Conservation (phyloP, 1,139 yeast species). For the Saccharomyces hybrid region DNA sequence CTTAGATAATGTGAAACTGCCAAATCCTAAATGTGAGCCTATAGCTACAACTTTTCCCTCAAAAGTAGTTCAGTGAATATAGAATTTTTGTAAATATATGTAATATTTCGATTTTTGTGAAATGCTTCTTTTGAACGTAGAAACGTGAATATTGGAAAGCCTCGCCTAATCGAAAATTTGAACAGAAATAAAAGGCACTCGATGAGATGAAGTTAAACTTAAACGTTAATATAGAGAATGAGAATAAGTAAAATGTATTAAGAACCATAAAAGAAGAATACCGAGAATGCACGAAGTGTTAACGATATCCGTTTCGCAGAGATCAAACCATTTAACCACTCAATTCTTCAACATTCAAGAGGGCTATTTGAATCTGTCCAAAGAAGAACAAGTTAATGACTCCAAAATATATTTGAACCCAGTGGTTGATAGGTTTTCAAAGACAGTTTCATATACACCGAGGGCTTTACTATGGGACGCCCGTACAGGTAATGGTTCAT, state of each 20-base stretch:
- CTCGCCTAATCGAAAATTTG: not conserved
- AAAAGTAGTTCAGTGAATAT: not conserved
- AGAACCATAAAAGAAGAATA: not conserved
- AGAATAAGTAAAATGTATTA: no score
- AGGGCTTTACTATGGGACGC: conserved; percentile 74
- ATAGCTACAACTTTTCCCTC: conserved; percentile 14
- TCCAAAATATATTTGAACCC: conserved; percentile 41
- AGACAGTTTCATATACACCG: conserved; percentile 63
- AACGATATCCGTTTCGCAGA: conserved; percentile 61
- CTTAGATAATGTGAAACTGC: conserved; percentile 11
- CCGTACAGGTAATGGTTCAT: conserved; percentile 55
- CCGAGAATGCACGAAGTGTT: conserved; percentile 59
- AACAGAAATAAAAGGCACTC: not conserved
- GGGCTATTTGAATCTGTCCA: conserved; percentile 27
- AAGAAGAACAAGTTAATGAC: conserved; percentile 39
- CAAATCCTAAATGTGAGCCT: conserved; percentile 13
- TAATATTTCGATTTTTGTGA: not conserved
- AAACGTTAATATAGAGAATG: not conserved
- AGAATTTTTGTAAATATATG: not conserved
- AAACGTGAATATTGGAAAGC: not conserved
- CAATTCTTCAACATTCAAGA: conserved; percentile 81
- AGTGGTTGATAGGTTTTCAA: conserved; percentile 34
- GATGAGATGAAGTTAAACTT: not conserved
- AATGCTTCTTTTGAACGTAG: not conserved
- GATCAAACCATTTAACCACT: conserved; percentile 63